Conservation (phyloP, 352 stramenopile genomes). For the Elongisporangium undulatum region DNA sequence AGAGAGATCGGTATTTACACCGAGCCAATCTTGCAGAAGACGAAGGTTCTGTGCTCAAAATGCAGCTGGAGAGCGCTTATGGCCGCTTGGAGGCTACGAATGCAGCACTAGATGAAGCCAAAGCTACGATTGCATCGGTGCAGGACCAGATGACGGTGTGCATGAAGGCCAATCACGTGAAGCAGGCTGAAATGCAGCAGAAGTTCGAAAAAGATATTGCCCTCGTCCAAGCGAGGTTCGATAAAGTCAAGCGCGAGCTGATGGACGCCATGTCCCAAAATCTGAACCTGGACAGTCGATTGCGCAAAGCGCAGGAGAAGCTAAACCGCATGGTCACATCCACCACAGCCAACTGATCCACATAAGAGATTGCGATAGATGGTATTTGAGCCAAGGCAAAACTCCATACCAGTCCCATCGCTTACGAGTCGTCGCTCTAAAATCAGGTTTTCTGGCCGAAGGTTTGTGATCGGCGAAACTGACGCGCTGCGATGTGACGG, state of each 20-base stretch:
- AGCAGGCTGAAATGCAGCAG: constrained; percentile 38
- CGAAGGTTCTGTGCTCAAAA: constrained; percentile 25
- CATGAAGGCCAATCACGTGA: constrained; percentile 18
- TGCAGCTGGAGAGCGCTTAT: constrained; percentile 47
- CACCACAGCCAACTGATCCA: constrained; percentile 6
- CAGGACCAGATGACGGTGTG: constrained; percentile 22
- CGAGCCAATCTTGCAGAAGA: constrained; percentile 31
- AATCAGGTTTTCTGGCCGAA: not conserved
- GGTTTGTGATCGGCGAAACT: not conserved
- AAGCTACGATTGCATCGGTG: constrained; percentile 17
- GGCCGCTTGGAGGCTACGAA: constrained; percentile 35
- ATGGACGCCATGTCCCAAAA: constrained; percentile 66
- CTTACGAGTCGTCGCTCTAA: not conserved
- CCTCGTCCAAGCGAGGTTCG: constrained; percentile 47
- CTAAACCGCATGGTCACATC: constrained; percentile 36
- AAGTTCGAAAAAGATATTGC: constrained; percentile 39
- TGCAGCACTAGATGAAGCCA: constrained; percentile 14
- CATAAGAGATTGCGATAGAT: not conserved
- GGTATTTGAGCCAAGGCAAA: no score
- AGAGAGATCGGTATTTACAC: constrained; percentile 14
- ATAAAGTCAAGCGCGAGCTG: constrained; percentile 76
- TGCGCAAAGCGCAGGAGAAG: constrained; percentile 72
- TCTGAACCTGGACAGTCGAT: constrained; percentile 50
- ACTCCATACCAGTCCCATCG: no score
- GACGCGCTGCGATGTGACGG: not conserved